These are phyloP conservation scores for Mycena maculata DNA, from an alignment of 768 basidiomycete species.

Conservation along the genomic window DNA sequence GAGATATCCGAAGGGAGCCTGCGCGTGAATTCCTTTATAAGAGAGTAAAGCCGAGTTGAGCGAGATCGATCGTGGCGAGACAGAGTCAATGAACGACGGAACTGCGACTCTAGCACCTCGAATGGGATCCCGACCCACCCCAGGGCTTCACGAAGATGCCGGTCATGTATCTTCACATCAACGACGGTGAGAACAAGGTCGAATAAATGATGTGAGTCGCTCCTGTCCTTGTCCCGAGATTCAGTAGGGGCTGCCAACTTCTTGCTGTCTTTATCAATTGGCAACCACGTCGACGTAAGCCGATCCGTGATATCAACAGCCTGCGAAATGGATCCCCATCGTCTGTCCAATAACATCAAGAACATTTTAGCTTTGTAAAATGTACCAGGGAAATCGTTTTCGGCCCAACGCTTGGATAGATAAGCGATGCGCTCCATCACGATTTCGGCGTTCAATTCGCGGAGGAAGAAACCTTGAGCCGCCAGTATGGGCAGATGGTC, in stretches of 20 bases:
- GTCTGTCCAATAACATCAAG: conserved; percentile 10
- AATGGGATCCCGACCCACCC: conserved; percentile 23
- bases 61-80: neutral
- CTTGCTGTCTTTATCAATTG: neutral
- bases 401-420: neutral
- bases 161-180: neutral
- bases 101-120: conserved; percentile 12
- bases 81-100: conserved; percentile 1
- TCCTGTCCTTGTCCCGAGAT: conserved; percentile 15
- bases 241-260: conserved; percentile 2
- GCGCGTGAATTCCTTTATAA: conserved; percentile 23
- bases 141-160: conserved; percentile 9
- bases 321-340: conserved; percentile 7
- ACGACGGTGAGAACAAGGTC: conserved; percentile 25
- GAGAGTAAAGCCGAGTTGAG: neutral
- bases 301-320: neutral
- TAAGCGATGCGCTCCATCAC: conserved; percentile 25
- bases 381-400: neutral
- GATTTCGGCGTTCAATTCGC: conserved; percentile 12
- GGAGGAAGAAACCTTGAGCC: conserved; percentile 8
- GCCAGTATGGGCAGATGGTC: conserved; percentile 3
- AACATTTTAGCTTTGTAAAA: conserved; percentile 23
- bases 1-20: conserved; percentile 1
- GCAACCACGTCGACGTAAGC: conserved; percentile 20
- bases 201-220: conserved; percentile 7